Conservation (phyloP, 164 flowering plant genomes). For the Euptelea pleiosperma region DNA sequence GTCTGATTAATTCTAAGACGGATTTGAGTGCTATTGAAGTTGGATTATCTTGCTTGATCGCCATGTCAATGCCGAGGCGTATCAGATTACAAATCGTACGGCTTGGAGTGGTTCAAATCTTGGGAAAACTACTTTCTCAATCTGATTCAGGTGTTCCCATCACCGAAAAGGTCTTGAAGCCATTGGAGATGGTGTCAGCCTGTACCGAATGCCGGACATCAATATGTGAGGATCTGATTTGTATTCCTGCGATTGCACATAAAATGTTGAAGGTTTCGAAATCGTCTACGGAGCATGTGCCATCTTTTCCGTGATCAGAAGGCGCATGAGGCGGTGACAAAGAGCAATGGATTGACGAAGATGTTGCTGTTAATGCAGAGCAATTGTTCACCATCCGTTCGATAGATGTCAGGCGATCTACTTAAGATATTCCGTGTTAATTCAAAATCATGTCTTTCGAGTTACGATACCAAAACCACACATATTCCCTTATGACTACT, state of each 20-base stretch:
- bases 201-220: constrained; percentile 62
- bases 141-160: constrained; percentile 22
- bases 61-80: constrained; percentile 37
- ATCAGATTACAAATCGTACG: constrained; percentile 36
- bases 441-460: constrained; percentile 51
- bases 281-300: constrained; percentile 74
- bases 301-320: constrained; percentile 46
- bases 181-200: constrained; percentile 51
- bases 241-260: constrained; percentile 45
- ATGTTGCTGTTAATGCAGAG: constrained; percentile 83
- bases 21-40: constrained; percentile 37
- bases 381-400: constrained; percentile 58
- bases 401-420: constrained; percentile 69
- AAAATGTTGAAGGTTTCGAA: constrained; percentile 64
- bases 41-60: constrained; percentile 42
- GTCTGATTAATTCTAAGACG: constrained; percentile 21
- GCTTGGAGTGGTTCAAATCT: constrained; percentile 36
- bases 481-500: constrained; percentile 83
- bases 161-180: constrained; percentile 47
- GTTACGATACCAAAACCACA: constrained; percentile 75
- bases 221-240: constrained; percentile 39
- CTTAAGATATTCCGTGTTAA: constrained; percentile 59
- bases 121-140: constrained; percentile 26
- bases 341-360: constrained; percentile 73
- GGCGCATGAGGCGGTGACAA: constrained; percentile 56